Base-by-base conservation (phyloP, 352 stramenopile genomes). In the Globisporangium iwayamae region DNA sequence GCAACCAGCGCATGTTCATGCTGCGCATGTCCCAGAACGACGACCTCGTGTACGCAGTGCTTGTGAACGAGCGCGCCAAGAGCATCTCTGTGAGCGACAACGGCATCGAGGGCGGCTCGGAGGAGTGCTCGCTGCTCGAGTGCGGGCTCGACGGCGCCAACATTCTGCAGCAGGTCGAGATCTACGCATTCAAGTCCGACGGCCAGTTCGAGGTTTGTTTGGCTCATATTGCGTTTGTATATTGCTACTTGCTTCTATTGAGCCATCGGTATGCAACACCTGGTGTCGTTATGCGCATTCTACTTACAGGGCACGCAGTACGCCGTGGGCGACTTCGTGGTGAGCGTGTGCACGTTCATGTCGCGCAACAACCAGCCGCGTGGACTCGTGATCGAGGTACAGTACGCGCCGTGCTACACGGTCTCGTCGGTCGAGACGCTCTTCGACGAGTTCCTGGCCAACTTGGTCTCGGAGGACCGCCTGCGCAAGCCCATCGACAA, bases 1-100 rank as follows among this genome's bases (percentile, higher is more conserved):
- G 72, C 58, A 95, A 93, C 76, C 86, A 95, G 75, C 86, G 86
- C 72, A 95, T 95, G 86, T 93, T 91, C 77, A 90, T 95, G 83
- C 73, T 95, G 56, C 71, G 86, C n/a, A 93, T 93, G 84, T 93
- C 84, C 10, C 86, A 95, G 64, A 93, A 91, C 65, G 83, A 95
- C 59, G 86, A 92, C 63, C 68, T 92, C 34, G 81, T 95, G 62
- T 95, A 93, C 71, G 84, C 86, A 1, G 85, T 92, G 58, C 72
- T 95, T 20, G 80, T 81, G 41, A 95, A 95, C 66, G 86, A 95
- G 66, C 84, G 82, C 45, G 70, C 78, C 28, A 88, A 90, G 66
- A 68, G 68, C 53, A 51, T 79, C 8, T 67, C 65, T 13, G 62
- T 76, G 36, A 90, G 81, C 56, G 83, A 93, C 66, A 93, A 92